phyloP scores from a whole-genome alignment of 129 eudicot species.

The Escallonia herrerae region DNA sequence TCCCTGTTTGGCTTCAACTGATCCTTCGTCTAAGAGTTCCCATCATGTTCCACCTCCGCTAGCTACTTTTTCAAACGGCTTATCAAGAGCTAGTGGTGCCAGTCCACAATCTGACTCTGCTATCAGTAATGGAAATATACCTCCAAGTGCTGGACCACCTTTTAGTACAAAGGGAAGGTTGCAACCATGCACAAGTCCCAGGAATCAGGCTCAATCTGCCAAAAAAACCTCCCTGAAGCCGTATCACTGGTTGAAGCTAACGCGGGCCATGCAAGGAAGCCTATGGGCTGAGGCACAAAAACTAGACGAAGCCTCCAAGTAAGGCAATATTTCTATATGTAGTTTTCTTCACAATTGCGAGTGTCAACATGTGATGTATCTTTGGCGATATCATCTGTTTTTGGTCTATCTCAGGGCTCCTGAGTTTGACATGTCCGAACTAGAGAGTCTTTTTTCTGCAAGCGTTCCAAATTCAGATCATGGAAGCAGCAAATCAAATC shows the following conservation, averaged over 20 bases:
- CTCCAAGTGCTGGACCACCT: constrained; percentile 67
- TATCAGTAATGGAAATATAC: constrained; percentile 31
- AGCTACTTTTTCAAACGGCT: constrained; percentile 31
- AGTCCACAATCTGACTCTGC: constrained; percentile 32
- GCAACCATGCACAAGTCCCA: constrained; percentile 23
- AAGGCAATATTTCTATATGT: constrained; percentile 10
- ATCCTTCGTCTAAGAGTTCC: constrained; percentile 12
- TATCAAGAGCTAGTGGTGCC: constrained; percentile 32
- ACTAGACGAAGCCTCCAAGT: constrained; percentile 76
- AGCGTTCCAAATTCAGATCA: constrained; percentile 40
- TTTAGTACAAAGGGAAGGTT: constrained; percentile 35
- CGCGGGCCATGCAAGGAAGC: constrained; percentile 93
- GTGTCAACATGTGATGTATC: not conserved
- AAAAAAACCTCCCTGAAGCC: constrained; percentile 70
- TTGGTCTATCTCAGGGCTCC: constrained; percentile 52
- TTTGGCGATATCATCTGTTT: constrained; percentile 3
- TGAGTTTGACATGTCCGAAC: constrained; percentile 82
- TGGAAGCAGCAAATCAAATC: constrained; percentile 40
- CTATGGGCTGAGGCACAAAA: constrained; percentile 96
- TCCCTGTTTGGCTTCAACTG: constrained; percentile 17
- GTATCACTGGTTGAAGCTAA: constrained; percentile 92
- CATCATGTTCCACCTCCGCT: constrained; percentile 58
- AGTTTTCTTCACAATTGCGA: not conserved
- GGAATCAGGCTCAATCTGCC: constrained; percentile 32
- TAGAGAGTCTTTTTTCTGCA: constrained; percentile 84